phyloP scores from a whole-genome alignment of 768 basidiomycete species.

The Pisolithus tinctorius region DNA sequence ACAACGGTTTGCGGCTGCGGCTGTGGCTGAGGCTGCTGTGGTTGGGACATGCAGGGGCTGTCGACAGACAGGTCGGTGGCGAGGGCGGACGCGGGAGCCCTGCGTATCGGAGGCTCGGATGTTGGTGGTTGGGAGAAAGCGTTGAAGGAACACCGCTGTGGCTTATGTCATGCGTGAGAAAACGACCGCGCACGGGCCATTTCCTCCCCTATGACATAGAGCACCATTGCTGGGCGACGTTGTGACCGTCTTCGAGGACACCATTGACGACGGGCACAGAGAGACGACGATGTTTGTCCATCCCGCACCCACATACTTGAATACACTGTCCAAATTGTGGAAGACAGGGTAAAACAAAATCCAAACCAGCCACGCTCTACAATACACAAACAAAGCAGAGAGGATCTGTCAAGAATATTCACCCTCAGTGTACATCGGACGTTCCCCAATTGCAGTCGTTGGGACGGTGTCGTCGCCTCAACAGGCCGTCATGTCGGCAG shows the following conservation, averaged over 20 bases:
- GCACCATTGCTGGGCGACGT: slow-evolving; percentile 10
- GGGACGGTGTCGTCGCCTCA: no score
- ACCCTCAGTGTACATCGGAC: no score
- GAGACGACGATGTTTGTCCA: slow-evolving; percentile 36
- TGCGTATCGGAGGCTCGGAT: slow-evolving; percentile 16
- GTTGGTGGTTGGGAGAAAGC: slow-evolving; percentile 26
- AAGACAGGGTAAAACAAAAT: slow-evolving; percentile 75
- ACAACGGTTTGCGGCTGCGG: slow-evolving; percentile 45
- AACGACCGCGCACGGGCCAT: slow-evolving; percentile 52
- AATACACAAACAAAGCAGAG: slow-evolving; percentile 33
- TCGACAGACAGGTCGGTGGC: slow-evolving; percentile 7
- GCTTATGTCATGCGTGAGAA: slow-evolving; percentile 48
- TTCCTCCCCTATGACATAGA: slow-evolving; percentile 20
- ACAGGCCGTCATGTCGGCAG: no score
- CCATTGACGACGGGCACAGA: slow-evolving; percentile 25
- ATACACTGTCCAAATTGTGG: slow-evolving; percentile 60
- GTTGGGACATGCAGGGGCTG: slow-evolving; percentile 41
- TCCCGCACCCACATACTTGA: slow-evolving; percentile 44
- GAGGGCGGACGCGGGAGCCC: slow-evolving; percentile 8
- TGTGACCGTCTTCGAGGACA: slow-evolving; percentile 20
- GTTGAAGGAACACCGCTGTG: slow-evolving; percentile 39
- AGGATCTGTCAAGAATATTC: background rate
- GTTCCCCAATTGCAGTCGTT: no score
- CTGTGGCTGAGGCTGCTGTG: slow-evolving; percentile 21
- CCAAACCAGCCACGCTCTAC: slow-evolving; percentile 36